A percentile compares a stretch with the other conserved stretches of the same genome.
Evolutionary conservation across 2,329 filamentous ascomycete species (phyloP).

Genomic region (Aschersonia sp.): DNA sequence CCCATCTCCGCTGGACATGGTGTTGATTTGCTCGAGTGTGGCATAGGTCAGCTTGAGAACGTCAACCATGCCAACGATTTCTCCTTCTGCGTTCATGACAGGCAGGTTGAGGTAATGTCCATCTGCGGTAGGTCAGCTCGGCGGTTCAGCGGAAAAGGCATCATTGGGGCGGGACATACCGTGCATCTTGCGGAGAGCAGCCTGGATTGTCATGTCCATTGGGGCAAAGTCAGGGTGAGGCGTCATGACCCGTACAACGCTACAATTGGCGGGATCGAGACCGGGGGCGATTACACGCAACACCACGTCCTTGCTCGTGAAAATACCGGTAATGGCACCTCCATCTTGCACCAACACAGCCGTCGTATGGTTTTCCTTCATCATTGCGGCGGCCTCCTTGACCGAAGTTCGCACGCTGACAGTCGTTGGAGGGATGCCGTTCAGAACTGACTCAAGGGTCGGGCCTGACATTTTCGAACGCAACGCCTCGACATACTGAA

Average conservation of each 20-base stretch:
- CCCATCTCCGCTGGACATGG: constrained; percentile 74
- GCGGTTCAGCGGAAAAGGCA: neutral
- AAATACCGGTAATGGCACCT: constrained; percentile 94
- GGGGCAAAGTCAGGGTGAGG: constrained; percentile 97
- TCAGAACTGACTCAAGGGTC: constrained; percentile 85
- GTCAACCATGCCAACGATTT: constrained; percentile 99
- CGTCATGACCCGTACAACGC: constrained; percentile 97
- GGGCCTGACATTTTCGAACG: constrained; percentile 95
- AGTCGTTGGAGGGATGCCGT: constrained; percentile 80
- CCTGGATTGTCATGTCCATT: constrained; percentile 98
- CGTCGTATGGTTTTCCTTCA: constrained; percentile 99
- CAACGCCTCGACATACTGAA: constrained; percentile 94
- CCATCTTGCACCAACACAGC: constrained; percentile 93
- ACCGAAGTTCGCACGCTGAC: constrained; percentile 94
- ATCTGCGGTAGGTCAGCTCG: constrained; percentile 37
- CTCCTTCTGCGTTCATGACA: constrained; percentile 92
- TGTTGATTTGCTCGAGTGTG: constrained; percentile 94
- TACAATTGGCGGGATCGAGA: constrained; percentile 86
- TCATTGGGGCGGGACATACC: constrained; percentile 38
- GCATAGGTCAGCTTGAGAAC: constrained; percentile 97
- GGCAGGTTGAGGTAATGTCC: constrained; percentile 96
- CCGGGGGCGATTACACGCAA: constrained; percentile 94
- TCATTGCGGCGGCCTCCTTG: constrained; percentile 83
- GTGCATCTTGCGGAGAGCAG: constrained; percentile 97
- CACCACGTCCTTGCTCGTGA: constrained; percentile 98